Conservation (phyloP, 805 yeast species). For the Yamadazyma endophytica region DNA sequence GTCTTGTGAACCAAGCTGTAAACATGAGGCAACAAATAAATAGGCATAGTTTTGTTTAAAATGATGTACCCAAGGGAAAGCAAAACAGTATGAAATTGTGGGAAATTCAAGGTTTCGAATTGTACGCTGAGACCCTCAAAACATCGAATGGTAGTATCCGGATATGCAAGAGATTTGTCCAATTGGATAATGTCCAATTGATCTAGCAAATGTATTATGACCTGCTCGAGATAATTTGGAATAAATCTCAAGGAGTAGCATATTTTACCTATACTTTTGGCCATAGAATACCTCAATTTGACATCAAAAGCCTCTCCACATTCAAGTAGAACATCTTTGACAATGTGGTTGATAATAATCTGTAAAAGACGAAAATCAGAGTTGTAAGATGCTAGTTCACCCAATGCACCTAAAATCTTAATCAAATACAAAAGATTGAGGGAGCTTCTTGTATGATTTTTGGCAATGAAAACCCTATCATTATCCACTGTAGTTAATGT, state of each 20-base stretch:
- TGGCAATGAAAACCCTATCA: no score
- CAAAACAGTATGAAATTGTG: constrained; percentile 56
- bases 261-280: constrained; percentile 61
- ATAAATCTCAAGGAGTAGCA: constrained; percentile 26
- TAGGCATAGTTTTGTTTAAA: constrained; percentile 24
- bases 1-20: constrained; percentile 40
- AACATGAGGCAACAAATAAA: constrained; percentile 15
- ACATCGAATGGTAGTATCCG: constrained; percentile 26
- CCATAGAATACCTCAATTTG: constrained; percentile 56
- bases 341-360: constrained; percentile 44
- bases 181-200: constrained; percentile 32
- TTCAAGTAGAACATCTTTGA: constrained; percentile 28
- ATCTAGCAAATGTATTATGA: constrained; percentile 27
- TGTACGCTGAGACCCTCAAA: no score
- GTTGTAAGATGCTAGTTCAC: constrained; percentile 19
- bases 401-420: constrained; percentile 35
- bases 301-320: constrained; percentile 45
- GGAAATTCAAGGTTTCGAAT: no score
- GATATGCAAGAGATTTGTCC: not conserved
- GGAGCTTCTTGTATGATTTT: constrained; percentile 8
- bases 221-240: constrained; percentile 39
- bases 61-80: constrained; percentile 47
- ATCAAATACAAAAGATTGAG: constrained; percentile 21
- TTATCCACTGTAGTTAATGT: no score
- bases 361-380: constrained; percentile 40